Evolutionary conservation across 805 yeast species (phyloP).

Genomic region (Barnettozyma populi): DNA sequence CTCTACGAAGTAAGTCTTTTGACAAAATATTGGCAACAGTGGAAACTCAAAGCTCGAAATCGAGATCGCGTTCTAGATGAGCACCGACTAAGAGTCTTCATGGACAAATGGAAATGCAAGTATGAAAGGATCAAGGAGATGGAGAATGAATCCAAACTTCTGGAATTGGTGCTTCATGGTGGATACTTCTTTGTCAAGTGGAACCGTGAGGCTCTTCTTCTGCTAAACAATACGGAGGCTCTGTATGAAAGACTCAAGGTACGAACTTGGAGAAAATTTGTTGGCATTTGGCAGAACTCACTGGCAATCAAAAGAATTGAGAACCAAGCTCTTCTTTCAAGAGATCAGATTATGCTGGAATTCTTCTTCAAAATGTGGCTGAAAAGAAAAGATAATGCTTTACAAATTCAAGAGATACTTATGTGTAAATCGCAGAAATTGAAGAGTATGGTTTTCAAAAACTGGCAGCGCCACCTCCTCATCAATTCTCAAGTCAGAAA

Average conservation of each 20-base stretch:
- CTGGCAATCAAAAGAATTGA: constrained; percentile 8
- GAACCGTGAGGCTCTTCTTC: constrained; percentile 6
- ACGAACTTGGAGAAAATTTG: constrained; percentile 1
- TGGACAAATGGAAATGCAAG: constrained; percentile 13
- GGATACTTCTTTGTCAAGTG: constrained; percentile 25
- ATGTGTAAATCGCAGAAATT: not conserved
- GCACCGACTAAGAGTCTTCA: not conserved
- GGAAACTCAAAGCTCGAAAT: constrained; percentile 9
- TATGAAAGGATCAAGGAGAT: not conserved
- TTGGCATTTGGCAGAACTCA: constrained; percentile 9
- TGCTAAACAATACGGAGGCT: not conserved
- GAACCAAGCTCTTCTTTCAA: constrained; percentile 2
- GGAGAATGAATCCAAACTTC: constrained; percentile 10
- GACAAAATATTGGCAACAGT: constrained; percentile 5
- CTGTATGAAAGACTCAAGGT: not conserved
- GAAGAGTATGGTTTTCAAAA: not conserved
- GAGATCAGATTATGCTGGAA: constrained; percentile 10
- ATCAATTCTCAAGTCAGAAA: not conserved
- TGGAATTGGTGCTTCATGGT: constrained; percentile 20
- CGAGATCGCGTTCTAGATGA: not conserved
- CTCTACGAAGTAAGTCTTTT: constrained; percentile 5
- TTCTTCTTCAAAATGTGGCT: constrained; percentile 16
- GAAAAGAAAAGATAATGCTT: not conserved
- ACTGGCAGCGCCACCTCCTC: constrained; percentile 12
- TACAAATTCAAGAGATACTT: not conserved